Percentiles rank a stretch among this genome's conserved stretches.
Conservation (phyloP, 169 alveolate genomes). For the Amoebophrya sp. region DNA sequence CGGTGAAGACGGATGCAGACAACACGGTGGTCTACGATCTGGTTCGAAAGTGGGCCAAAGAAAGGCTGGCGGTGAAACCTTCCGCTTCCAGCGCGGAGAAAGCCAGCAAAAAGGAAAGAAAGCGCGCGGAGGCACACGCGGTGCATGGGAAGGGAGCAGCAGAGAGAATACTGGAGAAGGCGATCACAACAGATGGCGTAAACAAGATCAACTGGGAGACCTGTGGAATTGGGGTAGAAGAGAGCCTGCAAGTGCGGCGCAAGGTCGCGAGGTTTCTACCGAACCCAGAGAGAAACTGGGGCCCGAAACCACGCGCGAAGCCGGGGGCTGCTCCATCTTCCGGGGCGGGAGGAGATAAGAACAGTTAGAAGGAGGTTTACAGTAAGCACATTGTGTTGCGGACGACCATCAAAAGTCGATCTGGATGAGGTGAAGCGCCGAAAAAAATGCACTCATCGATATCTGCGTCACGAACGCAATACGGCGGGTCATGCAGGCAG, state of each 20-base stretch:
- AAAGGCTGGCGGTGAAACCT: not conserved
- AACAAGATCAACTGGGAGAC: not conserved
- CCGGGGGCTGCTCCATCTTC: too few species aligned
- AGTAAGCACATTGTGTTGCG: too few species aligned
- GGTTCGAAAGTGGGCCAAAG: slow-evolving; percentile 45
- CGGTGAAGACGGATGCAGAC: slow-evolving; percentile 61
- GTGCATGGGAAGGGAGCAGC: not conserved
- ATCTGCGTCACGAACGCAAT: too few species aligned
- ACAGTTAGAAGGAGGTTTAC: too few species aligned
- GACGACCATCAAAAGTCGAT: too few species aligned
- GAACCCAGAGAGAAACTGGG: not conserved
- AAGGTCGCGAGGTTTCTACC: not conserved
- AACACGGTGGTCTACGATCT: slow-evolving; percentile 53
- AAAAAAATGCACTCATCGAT: too few species aligned
- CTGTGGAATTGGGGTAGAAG: too few species aligned
- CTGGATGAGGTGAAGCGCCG: too few species aligned
- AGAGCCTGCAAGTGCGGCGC: too few species aligned
- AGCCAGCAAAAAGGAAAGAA: not conserved
- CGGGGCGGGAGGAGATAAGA: too few species aligned
- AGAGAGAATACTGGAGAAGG: not conserved
- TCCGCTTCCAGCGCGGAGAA: not conserved
- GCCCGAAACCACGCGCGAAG: not conserved
- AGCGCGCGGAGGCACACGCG: not conserved
- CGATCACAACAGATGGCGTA: not conserved
- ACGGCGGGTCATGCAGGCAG: too few species aligned